Evolutionary conservation across 805 yeast species (phyloP), one percentile per base, ranked within the genome.

Genomic region (Wickerhamomyces kurtzmanii): DNA sequence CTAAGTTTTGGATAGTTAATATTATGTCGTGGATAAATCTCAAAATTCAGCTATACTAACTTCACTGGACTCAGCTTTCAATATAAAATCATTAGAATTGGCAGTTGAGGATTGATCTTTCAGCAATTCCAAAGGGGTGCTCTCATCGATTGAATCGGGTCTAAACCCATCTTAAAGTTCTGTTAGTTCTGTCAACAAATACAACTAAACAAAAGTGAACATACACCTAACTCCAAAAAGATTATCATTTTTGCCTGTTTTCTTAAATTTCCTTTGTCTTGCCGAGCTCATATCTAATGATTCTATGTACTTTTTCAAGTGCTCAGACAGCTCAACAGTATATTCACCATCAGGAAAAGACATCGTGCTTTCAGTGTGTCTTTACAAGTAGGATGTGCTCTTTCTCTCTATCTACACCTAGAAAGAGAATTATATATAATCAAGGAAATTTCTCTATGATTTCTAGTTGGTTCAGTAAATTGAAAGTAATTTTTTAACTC

Each of bases 281-380:
- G 17, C 17, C 13, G 20, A 8, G 28, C 28, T 23, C 27, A 23
- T 28, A 12, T 14, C 19, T 26, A 26, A 8, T 16, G 15, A 26
- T 18, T 26, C 32, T 4, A 21, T 12, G 8, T 42, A 24, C 10
- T 25, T 24, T 22, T 32, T 28, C 12, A 45, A 31, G 4, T 33
- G 15, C 8, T 44, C 49, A 6, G 42, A 29, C 8, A 45, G 22
- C 11, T 31, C 37, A 5, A 45, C 22, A 7, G 36, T 38, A 34
- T 45, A 45, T 28, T 43, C 51, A 7, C 51, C 51, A 24, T 45
- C 49, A 1, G 47, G 34, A 12, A 45, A 16, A 6, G 15, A 27
- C 11, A 24, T 20, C 15, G 20, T 23, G 8, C n/a, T n/a, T n/a
- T n/a, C n/a, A n/a, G n/a, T n/a, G n/a, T n/a, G n/a, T n/a, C n/a